Evolutionary conservation across 2,329 filamentous ascomycete genomes (phyloP), one percentile per base, ranked within the genome.

Genomic region (Colletotrichum aenigma): DNA sequence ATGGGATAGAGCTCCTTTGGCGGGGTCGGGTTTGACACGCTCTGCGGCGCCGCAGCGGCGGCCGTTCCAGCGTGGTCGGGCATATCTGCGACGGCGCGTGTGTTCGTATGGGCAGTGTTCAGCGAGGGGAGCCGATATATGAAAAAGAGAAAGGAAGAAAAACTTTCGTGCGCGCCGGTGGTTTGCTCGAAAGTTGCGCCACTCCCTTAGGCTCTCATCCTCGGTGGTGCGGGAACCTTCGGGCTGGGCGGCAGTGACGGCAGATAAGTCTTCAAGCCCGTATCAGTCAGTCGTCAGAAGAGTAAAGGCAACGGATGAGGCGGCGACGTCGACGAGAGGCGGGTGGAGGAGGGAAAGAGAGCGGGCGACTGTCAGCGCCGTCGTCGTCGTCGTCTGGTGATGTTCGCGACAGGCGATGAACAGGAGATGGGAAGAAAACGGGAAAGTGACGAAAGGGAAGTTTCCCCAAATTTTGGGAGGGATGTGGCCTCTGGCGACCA

Each of bases 1-100:
- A 94, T 94, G 68, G 92, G 91, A 79, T 92, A 92, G 60, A 92
- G 86, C 83, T 93, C 91, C 82, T 91, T 91, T 75, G 80, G 77
- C 24, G 79, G 75, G 69, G 80, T 80, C 18, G 79, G 79, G 43
- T 79, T 79, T 58, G 70, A 71, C 21, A 79, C 78, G 78, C 80
- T 79, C 77, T 80, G 78, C 34, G 79, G 79, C 73, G 78, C 70
- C 66, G 79, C 75, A 15, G 73, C 70, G 64, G 60, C 70, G 10
- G 73, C 76, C 21, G 74, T 77, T 21, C 77, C 77, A 26, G 73
- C 70, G 32, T 75, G 69, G 43, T 60, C 73, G 26, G 73, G 73
- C 73, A 75, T 75, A 58, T 26, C 72, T 43, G 43, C 30, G 66
- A 61, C 24, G 52, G 43, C 24, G 34, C 32, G 32, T 16, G 34